Evolutionary conservation across 78 protist genomes (phyloP), one percentile per base, ranked within the genome.

Genomic region (Trichosphaerium sp.): DNA sequence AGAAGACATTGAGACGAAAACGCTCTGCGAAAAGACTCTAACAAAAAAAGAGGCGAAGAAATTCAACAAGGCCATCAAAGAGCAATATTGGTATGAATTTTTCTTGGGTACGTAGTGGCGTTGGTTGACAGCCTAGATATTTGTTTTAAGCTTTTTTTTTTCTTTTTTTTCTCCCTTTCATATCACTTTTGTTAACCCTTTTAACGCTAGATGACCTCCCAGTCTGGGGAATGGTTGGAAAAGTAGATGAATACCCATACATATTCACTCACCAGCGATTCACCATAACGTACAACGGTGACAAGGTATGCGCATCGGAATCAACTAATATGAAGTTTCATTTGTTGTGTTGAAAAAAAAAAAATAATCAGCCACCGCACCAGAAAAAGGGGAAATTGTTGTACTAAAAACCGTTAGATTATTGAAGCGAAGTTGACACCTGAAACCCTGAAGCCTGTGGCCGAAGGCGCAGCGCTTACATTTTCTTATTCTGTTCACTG

Each of bases 141-240:
- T 15, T 44, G 55, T 62, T 10, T 62, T n/a, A 43, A 55, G 35
- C 11, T 8, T 31, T 29, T n/a, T n/a, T n/a, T n/a, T n/a, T n/a
- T n/a, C n/a, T n/a, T n/a, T n/a, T n/a, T n/a, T n/a, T n/a, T n/a
- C n/a, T n/a, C n/a, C n/a, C n/a, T n/a, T n/a, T n/a, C n/a, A n/a
- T n/a, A n/a, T n/a, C n/a, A n/a, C n/a, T n/a, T n/a, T n/a, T n/a
- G n/a, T 10, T 12, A 34, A 54, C 59, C 10, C 43, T 6, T 54
- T 34, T 59, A 31, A 74, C 29, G 58, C 1, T 70, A 0, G 96
- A 92, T 61, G 94, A 84, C 29, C 81, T 92, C 12, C 97, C 97
- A n/a, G 28, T 89, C 31, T 88, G 96, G 96, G 92, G 80, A 8
- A 71, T 74, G 82, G 69, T 87, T 47, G 91, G 91, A n/a, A 65